Conservation (phyloP, 139 green algal species). For the Chlorella sp. region DNA sequence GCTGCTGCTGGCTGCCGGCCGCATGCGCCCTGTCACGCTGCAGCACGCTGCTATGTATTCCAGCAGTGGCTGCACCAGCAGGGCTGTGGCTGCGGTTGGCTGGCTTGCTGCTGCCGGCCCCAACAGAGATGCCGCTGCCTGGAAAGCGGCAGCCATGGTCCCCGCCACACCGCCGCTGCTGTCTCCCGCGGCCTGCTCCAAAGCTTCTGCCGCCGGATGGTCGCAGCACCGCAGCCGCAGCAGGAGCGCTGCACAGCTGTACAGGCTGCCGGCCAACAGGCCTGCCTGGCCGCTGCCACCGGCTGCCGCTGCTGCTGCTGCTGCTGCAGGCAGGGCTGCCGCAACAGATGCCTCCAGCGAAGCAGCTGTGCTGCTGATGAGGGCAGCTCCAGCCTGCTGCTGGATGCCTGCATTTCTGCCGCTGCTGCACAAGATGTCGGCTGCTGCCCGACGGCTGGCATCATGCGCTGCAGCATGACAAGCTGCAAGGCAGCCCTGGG, state of each 20-base stretch:
- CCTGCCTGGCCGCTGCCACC: neutral
- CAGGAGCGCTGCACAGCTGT: neutral
- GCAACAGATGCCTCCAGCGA: neutral
- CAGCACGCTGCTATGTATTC: constrained; percentile 26
- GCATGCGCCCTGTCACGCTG: constrained; percentile 1
- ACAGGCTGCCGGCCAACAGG: neutral
- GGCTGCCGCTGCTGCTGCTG: neutral
- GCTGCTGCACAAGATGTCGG: neutral
- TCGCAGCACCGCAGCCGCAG: constrained; percentile 32
- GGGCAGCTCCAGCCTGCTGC: neutral
- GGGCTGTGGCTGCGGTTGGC: neutral
- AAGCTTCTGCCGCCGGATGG: neutral
- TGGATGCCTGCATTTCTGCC: neutral
- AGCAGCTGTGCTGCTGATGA: too few species aligned
- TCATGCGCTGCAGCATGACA: neutral
- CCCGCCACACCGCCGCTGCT: neutral
- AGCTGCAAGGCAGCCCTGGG: neutral
- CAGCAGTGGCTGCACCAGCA: neutral
- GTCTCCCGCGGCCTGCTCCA: neutral
- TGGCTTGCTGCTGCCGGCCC: neutral
- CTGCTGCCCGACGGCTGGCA: neutral
- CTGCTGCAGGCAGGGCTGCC: neutral
- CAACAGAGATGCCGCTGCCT: neutral
- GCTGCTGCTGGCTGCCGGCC: constrained; percentile 11
- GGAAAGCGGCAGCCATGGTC: neutral